Evolutionary conservation across 2,329 filamentous ascomycete species (phyloP), one percentile per base, ranked within the genome.

Genomic region (Triangularia verruculosa): DNA sequence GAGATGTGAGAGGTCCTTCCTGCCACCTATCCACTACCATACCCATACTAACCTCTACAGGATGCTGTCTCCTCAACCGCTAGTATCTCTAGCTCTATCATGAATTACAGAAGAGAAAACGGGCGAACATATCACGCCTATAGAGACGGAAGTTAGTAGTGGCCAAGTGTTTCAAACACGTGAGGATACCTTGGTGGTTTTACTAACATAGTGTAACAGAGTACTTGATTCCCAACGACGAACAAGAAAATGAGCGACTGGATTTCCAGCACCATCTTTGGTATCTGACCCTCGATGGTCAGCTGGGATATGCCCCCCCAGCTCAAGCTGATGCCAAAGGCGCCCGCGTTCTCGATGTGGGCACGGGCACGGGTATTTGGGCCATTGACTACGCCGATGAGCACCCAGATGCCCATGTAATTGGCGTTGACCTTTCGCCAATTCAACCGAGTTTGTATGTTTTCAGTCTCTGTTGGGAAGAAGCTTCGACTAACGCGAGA

Each of bases 341-440:
- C 13, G 25, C 32, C 2, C 73, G 73, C 4, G 73, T 81, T 11
- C 72, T 81, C 1, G 79, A 81, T 58, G 72, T 81, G 9, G 78
- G 78, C 22, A 79, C 78, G 0, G 79, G 79, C 7, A 78, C 76
- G 2, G 79, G 79, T 2, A 77, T 78, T 30, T 80, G 78, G 78
- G 75, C 78, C 4, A 77, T 80, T 15, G 75, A 77, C 28, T 74
- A 78, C 55, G 76, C 70, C 6, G 72, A 76, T 53, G 60, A 69
- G 15, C 74, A 71, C 59, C 73, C 76, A 15, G 25, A 63, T 6
- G 32, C 57, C 30, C 56, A 74, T 63, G 65, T 75, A 3, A 58
- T 72, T 4, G 73, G 73, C 7, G 73, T 72, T 47, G 73, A 75
- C 9, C 61, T 75, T 12, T 74, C 72, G 22, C 67, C 74, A 1